These are phyloP conservation scores for Dysphania ambrosioides DNA, from an alignment of 148 eudicot species.

Conservation along the genomic window DNA sequence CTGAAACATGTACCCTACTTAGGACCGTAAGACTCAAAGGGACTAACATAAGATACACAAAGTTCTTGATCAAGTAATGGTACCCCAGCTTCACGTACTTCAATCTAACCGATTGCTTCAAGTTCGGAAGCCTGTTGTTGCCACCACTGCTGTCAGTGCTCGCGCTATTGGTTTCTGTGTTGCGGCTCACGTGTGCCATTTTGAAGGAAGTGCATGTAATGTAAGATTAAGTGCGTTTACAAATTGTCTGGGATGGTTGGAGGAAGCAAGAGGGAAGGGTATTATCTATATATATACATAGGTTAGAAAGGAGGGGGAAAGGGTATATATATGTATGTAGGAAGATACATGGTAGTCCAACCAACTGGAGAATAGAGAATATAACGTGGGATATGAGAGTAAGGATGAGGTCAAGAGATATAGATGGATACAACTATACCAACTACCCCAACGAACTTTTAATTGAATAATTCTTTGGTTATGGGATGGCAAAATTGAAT, in stretches of 20 bases:
- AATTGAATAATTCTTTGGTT: constrained; percentile 4
- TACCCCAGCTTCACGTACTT: constrained; percentile 45
- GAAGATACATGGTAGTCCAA: constrained; percentile 29
- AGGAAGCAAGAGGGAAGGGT: neutral
- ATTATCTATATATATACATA: too few relatives aligned
- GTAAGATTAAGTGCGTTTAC: neutral
- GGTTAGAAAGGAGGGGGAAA: neutral
- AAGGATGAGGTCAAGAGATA: too few relatives aligned
- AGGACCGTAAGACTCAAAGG: constrained; percentile 19
- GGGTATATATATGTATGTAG: constrained; percentile 16
- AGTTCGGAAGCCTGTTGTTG: constrained; percentile 19
- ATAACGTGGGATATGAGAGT: constrained; percentile 4
- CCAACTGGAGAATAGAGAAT: constrained; percentile 24
- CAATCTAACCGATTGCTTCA: constrained; percentile 32
- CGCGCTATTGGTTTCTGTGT: neutral
- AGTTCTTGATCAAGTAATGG: constrained; percentile 41
- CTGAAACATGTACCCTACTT: constrained; percentile 24
- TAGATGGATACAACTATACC: constrained; percentile 23
- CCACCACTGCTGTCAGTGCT: neutral
- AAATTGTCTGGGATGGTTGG: neutral
- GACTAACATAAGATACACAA: constrained; percentile 28
- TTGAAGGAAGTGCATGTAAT: too few relatives aligned
- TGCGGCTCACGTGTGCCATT: constrained; percentile 7
- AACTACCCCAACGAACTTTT: constrained; percentile 45
- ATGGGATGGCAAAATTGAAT: neutral